These are phyloP conservation scores for Yueomyces sp. DNA, from an alignment of 805 yeast genomes.

Conservation along the genomic window DNA sequence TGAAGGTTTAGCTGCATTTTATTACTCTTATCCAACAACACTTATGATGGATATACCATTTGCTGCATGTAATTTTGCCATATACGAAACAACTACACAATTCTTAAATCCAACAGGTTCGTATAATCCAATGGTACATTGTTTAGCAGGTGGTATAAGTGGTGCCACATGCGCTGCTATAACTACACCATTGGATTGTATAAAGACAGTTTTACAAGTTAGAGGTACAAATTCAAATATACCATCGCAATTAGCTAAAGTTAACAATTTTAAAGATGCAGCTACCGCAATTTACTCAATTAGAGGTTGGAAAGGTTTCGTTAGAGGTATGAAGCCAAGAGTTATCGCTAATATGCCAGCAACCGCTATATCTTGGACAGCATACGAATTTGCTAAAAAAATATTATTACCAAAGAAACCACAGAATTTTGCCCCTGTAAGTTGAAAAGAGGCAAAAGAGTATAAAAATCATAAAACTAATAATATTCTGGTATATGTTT, in stretches of 20 bases:
- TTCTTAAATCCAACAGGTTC: slow-evolving; percentile 60
- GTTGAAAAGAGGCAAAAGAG: no score
- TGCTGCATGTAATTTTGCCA: slow-evolving; percentile 86
- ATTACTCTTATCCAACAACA: slow-evolving; percentile 89
- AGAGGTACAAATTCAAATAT: slow-evolving; percentile 35
- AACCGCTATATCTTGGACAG: slow-evolving; percentile 95
- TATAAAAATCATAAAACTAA: no score
- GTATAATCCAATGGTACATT: slow-evolving; percentile 85
- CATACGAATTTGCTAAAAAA: slow-evolving; percentile 88
- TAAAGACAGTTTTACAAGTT: slow-evolving; percentile 85
- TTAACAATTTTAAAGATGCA: slow-evolving; percentile 60
- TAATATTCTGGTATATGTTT: no score
- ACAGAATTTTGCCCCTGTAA: no score
- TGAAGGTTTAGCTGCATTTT: slow-evolving; percentile 74
- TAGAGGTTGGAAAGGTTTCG: slow-evolving; percentile 55
- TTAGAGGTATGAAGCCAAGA: slow-evolving; percentile 81
- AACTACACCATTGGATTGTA: slow-evolving; percentile 89
- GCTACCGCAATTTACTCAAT: slow-evolving; percentile 48
- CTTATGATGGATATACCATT: slow-evolving; percentile 85
- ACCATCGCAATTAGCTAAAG: slow-evolving; percentile 28
- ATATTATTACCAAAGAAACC: slow-evolving; percentile 10
- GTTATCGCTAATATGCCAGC: slow-evolving; percentile 87
- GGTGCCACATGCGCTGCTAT: slow-evolving; percentile 93
- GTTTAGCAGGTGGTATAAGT: slow-evolving; percentile 84
- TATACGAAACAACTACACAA: slow-evolving; percentile 75